phyloP scores from a whole-genome alignment of 2,329 filamentous ascomycete genomes.

The Epichloe glyceriae region DNA sequence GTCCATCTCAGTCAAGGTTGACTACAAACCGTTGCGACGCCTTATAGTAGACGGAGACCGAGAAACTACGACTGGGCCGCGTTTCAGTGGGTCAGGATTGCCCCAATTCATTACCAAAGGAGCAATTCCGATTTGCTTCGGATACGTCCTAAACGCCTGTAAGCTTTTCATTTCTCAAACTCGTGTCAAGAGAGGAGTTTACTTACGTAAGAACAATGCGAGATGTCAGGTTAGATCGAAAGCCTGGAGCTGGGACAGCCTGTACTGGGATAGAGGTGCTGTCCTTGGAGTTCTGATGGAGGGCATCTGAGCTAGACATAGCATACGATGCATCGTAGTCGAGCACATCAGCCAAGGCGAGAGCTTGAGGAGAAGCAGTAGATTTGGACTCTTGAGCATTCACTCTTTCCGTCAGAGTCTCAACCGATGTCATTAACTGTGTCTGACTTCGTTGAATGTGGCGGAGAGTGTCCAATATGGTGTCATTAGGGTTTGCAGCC shows the following conservation, averaged over 20 bases:
- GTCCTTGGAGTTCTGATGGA: background rate
- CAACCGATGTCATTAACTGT: slow-evolving; percentile 26
- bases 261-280: background rate
- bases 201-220: slow-evolving; percentile 42
- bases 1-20: background rate
- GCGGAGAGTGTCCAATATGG: slow-evolving; percentile 19
- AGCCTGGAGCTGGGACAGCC: slow-evolving; percentile 12
- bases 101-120: slow-evolving; percentile 87
- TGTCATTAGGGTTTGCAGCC: slow-evolving; percentile 5
- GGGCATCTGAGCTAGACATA: background rate
- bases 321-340: background rate
- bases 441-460: slow-evolving; percentile 30
- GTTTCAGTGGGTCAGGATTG: slow-evolving; percentile 54
- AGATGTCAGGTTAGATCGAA: slow-evolving; percentile 36
- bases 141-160: slow-evolving; percentile 53
- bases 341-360: background rate
- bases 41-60: slow-evolving; percentile 63
- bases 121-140: slow-evolving; percentile 85
- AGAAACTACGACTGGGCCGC: slow-evolving; percentile 83
- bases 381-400: slow-evolving; percentile 7
- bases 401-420: slow-evolving; percentile 23
- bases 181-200: slow-evolving; percentile 4
- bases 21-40: slow-evolving; percentile 58
- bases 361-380: slow-evolving; percentile 3
- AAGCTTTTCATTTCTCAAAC: background rate